Evolutionary conservation across 2,329 filamentous ascomycete species (phyloP).

Genomic region (Cytospora paraplurivora): DNA sequence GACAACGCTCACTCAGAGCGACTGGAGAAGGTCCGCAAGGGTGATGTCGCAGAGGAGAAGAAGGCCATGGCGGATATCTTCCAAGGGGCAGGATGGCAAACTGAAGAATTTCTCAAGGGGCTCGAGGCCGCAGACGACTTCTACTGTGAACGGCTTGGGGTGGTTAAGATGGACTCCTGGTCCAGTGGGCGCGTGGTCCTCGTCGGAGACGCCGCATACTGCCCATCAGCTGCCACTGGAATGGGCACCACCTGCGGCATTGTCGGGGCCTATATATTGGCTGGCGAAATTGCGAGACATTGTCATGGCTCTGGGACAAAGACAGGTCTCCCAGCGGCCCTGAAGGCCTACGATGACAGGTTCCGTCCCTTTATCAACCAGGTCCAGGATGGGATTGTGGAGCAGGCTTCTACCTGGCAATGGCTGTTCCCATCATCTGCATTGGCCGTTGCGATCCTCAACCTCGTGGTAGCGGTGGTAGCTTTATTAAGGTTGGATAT

Average conservation of each 20-base stretch:
- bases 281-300: conserved; percentile 50
- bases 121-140: conserved; percentile 44
- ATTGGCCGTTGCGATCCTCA: background rate
- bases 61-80: conserved; percentile 36
- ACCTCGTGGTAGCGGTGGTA: background rate
- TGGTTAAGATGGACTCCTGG: conserved; percentile 49
- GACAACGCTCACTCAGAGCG: background rate
- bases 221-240: conserved; percentile 51
- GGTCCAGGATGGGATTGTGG: conserved; percentile 14
- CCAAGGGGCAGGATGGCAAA: conserved; percentile 42
- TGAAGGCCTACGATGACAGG: conserved; percentile 23
- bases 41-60: conserved; percentile 34
- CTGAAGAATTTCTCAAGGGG: conserved; percentile 39
- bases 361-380: conserved; percentile 16
- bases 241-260: conserved; percentile 54
- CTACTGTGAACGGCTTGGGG: conserved; percentile 47
- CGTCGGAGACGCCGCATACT: conserved; percentile 57
- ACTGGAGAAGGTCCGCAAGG: background rate
- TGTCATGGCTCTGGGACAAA: background rate
- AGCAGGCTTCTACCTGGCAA: background rate
- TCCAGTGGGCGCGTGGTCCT: conserved; percentile 50
- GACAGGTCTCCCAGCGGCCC: conserved; percentile 16
- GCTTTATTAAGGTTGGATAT: background rate
- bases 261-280: conserved; percentile 56
- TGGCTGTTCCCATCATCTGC: background rate